Conservation (phyloP, 305 asterid species). For the Rubia tinctorum region DNA sequence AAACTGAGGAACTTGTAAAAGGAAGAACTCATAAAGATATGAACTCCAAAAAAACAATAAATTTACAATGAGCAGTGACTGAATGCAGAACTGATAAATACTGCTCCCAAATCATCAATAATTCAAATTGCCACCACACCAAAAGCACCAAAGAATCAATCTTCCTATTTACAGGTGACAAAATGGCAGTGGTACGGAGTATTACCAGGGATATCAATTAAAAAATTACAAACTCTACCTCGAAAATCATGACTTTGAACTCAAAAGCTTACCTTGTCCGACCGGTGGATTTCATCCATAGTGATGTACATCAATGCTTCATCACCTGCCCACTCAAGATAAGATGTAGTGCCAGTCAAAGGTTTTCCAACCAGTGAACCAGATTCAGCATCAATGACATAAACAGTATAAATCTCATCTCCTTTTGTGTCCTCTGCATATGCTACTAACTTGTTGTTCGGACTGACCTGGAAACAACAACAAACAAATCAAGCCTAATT, state of each 20-base stretch:
- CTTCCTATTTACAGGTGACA: not conserved
- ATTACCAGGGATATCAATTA: slow-evolving; percentile 6
- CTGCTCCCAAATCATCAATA: not conserved
- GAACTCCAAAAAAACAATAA: not conserved
- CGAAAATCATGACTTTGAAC: slow-evolving; percentile 9
- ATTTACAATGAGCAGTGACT: not conserved
- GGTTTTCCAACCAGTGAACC: slow-evolving; percentile 64
- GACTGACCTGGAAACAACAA: slow-evolving; percentile 63
- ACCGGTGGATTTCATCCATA: slow-evolving; percentile 87
- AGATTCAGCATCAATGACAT: slow-evolving; percentile 82
- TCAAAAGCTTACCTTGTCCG: slow-evolving; percentile 69
- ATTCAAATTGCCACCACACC: not conserved
- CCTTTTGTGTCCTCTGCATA: slow-evolving; percentile 95
- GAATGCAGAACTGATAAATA: not conserved
- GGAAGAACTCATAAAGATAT: not conserved
- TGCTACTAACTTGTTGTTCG: slow-evolving; percentile 75
- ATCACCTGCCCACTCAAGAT: slow-evolving; percentile 89
- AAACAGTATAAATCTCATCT: slow-evolving; percentile 78
- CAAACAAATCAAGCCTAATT: slow-evolving; percentile 9
- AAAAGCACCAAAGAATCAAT: not conserved
- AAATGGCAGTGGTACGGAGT: not conserved
- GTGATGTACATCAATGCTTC: slow-evolving; percentile 77
- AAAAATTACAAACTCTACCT: slow-evolving; percentile 5
- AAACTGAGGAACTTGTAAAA: not conserved
- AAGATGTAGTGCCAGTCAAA: slow-evolving; percentile 61